Evolutionary conservation across 225 moss, liverwort and hornwort genomes (phyloP).

Genomic region (Marchantia paleacea): DNA sequence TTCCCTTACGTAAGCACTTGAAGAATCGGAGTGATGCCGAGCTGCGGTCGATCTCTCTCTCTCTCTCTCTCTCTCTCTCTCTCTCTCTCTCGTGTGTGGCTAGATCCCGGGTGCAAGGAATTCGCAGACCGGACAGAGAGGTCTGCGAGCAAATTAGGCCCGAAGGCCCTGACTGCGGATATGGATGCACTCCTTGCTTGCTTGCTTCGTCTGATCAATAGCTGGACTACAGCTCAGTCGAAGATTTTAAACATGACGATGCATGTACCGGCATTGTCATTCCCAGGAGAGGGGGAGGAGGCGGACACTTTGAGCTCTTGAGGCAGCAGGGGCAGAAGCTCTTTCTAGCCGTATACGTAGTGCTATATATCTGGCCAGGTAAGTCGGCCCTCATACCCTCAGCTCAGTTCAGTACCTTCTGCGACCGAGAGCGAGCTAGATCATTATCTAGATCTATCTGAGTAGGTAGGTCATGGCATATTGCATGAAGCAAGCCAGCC

Average conservation of each 20-base stretch:
- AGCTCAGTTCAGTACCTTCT: background rate
- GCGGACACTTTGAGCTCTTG: background rate
- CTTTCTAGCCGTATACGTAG: background rate
- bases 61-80: too few relatives aligned
- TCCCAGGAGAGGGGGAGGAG: background rate
- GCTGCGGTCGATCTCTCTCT: background rate
- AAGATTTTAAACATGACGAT: background rate
- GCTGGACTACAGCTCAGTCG: background rate
- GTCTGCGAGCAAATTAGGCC: background rate
- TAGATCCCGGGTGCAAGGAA: background rate
- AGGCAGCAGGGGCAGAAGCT: background rate
- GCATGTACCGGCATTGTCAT: background rate
- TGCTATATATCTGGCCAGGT: conserved; percentile 1
- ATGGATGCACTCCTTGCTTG: background rate
- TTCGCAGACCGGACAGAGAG: conserved; percentile 3
- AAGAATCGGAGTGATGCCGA: background rate
- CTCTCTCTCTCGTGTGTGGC: background rate
- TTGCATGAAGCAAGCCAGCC: background rate
- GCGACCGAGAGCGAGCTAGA: background rate
- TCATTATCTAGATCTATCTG: conserved; percentile 7
- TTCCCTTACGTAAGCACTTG: background rate
- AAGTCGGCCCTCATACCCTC: background rate
- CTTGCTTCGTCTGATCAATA: background rate
- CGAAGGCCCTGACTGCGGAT: background rate
- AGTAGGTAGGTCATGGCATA: background rate